These are phyloP conservation scores for Castanospermum australe DNA, from an alignment of 306 rosid species.

Conservation along the genomic window DNA sequence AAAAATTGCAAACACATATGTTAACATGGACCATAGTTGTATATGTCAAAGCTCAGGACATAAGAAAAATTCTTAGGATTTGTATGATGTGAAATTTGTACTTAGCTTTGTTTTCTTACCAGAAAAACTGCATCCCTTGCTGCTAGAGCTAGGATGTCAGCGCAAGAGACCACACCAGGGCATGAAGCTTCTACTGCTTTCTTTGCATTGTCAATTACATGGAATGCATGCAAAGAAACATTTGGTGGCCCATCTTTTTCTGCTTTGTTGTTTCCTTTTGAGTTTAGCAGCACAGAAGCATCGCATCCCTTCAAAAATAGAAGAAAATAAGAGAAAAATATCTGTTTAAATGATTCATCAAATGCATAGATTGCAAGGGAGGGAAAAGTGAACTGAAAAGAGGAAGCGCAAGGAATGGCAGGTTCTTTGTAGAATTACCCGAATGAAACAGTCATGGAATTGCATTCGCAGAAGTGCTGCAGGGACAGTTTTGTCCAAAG, in stretches of 20 bases:
- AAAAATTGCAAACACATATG: not conserved
- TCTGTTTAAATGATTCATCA: not conserved
- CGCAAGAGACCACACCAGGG: constrained; percentile 62
- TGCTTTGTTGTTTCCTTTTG: constrained; percentile 69
- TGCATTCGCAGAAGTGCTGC: constrained; percentile 81
- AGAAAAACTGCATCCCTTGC: constrained; percentile 64
- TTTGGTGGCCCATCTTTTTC: constrained; percentile 85
- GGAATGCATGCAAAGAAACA: constrained; percentile 75
- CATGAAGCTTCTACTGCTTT: constrained; percentile 48
- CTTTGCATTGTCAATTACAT: constrained; percentile 67
- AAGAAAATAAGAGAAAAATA: not conserved
- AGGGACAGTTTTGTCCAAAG: constrained; percentile 68
- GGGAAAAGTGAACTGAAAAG: not conserved
- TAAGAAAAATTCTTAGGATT: not conserved
- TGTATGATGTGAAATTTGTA: constrained; percentile 11
- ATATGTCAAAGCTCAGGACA: not conserved
- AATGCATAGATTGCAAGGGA: not conserved
- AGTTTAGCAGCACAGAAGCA: constrained; percentile 72
- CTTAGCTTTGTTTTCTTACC: constrained; percentile 26
- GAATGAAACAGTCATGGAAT: constrained; percentile 80
- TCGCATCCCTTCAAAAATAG: constrained; percentile 64
- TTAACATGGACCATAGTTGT: not conserved
- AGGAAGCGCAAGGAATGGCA: not conserved
- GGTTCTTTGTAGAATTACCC: constrained; percentile 46
- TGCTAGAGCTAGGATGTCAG: constrained; percentile 70